phyloP scores from a whole-genome alignment of 345 rosid genomes.

The Ailanthus altissimus region DNA sequence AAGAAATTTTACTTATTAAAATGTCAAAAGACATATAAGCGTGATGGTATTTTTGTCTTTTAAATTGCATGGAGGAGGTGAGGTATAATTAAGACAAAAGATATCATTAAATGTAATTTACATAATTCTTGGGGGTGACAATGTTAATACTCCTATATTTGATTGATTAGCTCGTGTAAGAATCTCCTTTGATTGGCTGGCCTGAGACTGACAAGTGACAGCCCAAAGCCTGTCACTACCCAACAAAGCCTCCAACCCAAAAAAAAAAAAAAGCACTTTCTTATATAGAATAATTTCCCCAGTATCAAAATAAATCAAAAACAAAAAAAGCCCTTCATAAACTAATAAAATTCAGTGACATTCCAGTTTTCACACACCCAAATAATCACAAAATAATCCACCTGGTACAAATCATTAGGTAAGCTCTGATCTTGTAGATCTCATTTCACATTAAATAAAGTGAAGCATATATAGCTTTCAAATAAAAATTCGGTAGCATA shows the following conservation, averaged over 20 bases:
- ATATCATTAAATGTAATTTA: too few relatives aligned
- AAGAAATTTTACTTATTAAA: too few relatives aligned
- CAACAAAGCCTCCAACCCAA: slow-evolving; percentile 23
- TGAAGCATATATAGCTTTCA: not conserved
- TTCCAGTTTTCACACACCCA: not conserved
- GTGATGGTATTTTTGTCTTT: too few relatives aligned
- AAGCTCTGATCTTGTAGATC: not conserved
- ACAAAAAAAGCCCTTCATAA: too few relatives aligned
- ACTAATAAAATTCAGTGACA: not conserved
- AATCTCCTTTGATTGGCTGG: slow-evolving; percentile 20
- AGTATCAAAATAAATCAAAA: too few relatives aligned
- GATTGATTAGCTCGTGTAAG: slow-evolving; percentile 26
- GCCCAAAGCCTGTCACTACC: slow-evolving; percentile 10
- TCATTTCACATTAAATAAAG: not conserved
- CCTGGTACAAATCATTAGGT: slow-evolving; percentile 16
- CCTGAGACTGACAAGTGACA: slow-evolving; percentile 13
- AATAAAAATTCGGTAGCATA: not conserved
- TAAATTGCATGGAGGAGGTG: too few relatives aligned
- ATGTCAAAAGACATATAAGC: too few relatives aligned
- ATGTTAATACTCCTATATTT: too few relatives aligned
- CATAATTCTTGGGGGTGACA: too few relatives aligned
- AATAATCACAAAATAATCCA: not conserved
- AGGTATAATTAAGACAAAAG: too few relatives aligned
- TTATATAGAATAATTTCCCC: too few relatives aligned
- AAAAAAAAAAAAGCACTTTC: not conserved